phyloP scores from a whole-genome alignment of 805 yeast species.

The Lachancea nothofagi region DNA sequence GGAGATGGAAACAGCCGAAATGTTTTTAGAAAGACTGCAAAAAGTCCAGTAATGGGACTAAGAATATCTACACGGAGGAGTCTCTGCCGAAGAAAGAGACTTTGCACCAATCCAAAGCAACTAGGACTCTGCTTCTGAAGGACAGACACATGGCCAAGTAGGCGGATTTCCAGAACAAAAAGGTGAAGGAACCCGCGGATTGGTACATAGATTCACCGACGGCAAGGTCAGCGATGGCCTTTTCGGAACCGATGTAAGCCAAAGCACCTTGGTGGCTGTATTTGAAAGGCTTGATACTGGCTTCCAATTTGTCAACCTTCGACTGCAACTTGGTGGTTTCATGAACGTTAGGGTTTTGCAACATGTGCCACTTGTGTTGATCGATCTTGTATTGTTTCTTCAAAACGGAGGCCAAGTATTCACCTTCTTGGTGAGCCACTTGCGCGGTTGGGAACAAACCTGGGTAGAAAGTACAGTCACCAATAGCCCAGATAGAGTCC shows the following conservation, averaged over 20 bases:
- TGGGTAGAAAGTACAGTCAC: constrained; percentile 87
- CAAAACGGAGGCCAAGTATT: constrained; percentile 68
- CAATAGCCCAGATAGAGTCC: constrained; percentile 75
- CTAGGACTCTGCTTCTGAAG: constrained; percentile 80
- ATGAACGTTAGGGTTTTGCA: constrained; percentile 35
- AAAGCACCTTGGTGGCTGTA: constrained; percentile 89
- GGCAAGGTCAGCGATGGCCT: constrained; percentile 88
- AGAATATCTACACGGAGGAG: constrained; percentile 34
- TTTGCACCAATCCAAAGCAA: constrained; percentile 84
- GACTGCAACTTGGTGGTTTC: constrained; percentile 41
- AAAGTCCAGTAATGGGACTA: not conserved
- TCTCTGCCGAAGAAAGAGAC: constrained; percentile 88
- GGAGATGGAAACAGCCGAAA: too few relatives aligned
- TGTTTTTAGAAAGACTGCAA: too few relatives aligned
- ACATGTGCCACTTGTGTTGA: constrained; percentile 42
- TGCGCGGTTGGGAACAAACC: constrained; percentile 95
- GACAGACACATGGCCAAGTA: constrained; percentile 90
- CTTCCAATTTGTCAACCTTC: constrained; percentile 39
- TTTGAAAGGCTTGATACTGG: constrained; percentile 54
- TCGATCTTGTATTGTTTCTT: constrained; percentile 60
- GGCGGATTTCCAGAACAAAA: constrained; percentile 91
- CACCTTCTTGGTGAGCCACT: constrained; percentile 94
- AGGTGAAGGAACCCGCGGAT: constrained; percentile 80
- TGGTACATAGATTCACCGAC: constrained; percentile 72
- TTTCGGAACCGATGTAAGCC: constrained; percentile 89